Evolutionary conservation across 192 early-diverging fungal genomes (phyloP).

Genomic region (Martensiomyces pterosporus): DNA sequence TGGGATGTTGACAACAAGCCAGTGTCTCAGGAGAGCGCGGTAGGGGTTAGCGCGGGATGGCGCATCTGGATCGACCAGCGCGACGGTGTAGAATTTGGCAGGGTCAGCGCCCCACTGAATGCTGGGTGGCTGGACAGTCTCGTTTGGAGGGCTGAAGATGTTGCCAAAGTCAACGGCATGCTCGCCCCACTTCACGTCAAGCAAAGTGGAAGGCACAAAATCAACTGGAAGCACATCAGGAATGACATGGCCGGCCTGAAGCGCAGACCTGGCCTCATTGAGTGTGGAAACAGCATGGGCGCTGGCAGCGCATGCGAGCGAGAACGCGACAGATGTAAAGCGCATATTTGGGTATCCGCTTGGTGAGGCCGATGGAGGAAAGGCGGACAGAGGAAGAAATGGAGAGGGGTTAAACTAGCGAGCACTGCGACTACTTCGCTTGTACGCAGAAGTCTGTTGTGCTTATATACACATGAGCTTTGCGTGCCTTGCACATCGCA

Average conservation of each 20-base stretch:
- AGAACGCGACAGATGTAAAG: not conserved
- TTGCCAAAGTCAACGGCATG: not conserved
- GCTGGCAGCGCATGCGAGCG: not conserved
- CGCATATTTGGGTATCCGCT: no score
- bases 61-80: not conserved
- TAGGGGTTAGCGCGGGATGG: not conserved
- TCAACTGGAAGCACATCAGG: not conserved
- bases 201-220: not conserved
- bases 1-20: not conserved
- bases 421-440: no score
- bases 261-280: not conserved
- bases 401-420: no score
- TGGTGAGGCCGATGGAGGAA: no score
- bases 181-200: not conserved
- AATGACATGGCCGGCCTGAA: not conserved
- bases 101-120: not conserved
- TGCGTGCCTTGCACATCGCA: no score
- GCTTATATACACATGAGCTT: no score
- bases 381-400: slow-evolving; percentile 1
- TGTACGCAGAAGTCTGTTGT: no score
- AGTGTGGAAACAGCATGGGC: not conserved
- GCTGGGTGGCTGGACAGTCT: not conserved
- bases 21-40: not conserved
- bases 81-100: not conserved
- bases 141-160: not conserved